Conservation (phyloP, 805 yeast species). For the Candida pseudofarinosa region DNA sequence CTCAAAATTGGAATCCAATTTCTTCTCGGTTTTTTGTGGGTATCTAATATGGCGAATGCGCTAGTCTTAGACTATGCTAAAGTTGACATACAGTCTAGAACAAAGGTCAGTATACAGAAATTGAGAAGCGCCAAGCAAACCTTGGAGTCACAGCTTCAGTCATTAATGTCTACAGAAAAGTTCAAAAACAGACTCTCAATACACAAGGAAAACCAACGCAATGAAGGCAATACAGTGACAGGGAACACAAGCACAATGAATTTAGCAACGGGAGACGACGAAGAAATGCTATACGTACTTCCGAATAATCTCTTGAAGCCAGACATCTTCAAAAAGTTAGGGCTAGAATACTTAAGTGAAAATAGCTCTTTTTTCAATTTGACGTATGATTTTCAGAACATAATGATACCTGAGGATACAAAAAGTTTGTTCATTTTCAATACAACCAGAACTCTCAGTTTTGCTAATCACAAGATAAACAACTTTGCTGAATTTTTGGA, state of each 20-base stretch:
- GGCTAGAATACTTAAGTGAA: slow-evolving; percentile 15
- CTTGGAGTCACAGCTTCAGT: slow-evolving; percentile 11
- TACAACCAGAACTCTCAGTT: slow-evolving; percentile 15
- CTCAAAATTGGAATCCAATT: background rate
- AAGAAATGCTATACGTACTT: slow-evolving; percentile 20
- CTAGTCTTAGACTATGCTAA: slow-evolving; percentile 1
- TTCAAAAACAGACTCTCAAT: background rate
- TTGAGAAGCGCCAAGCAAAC: slow-evolving; percentile 7
- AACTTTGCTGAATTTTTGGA: slow-evolving; percentile 22
- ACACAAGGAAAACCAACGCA: background rate
- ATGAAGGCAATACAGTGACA: background rate
- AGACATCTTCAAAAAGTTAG: slow-evolving; percentile 17
- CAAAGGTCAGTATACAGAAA: slow-evolving; percentile 6
- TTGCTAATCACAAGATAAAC: slow-evolving; percentile 7
- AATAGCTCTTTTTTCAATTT: slow-evolving; percentile 6
- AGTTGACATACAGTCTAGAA: background rate
- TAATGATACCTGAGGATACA: slow-evolving; percentile 29
- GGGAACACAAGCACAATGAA: background rate
- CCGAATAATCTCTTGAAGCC: slow-evolving; percentile 21
- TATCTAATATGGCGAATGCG: slow-evolving; percentile 1
- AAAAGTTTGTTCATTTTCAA: slow-evolving; percentile 38
- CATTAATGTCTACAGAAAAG: slow-evolving; percentile 6
- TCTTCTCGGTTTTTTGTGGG: slow-evolving; percentile 1
- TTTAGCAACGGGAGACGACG: background rate
- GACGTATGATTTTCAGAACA: slow-evolving; percentile 4